Conservation (phyloP, 1,139 yeast species). For the Kodamaea derodonti region DNA sequence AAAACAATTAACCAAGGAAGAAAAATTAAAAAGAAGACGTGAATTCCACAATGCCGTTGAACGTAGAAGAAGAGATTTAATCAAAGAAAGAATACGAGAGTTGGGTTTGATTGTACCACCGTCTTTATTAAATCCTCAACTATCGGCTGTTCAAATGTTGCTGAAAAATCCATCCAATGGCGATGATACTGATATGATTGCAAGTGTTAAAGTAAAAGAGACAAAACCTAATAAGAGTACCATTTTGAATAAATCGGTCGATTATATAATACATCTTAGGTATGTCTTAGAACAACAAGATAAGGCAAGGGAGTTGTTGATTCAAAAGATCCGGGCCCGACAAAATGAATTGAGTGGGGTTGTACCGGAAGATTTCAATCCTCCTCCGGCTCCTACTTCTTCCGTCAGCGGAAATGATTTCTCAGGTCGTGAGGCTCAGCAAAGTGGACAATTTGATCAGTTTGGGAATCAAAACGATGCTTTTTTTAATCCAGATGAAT, state of each 20-base stretch:
- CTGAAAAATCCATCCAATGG: constrained; percentile 34
- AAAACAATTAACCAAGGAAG: constrained; percentile 61
- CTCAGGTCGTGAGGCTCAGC: constrained; percentile 1
- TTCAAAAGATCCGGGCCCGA: constrained; percentile 7
- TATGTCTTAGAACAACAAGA: constrained; percentile 40
- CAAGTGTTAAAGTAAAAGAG: constrained; percentile 51
- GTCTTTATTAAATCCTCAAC: constrained; percentile 51
- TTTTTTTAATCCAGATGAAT: constrained; percentile 16
- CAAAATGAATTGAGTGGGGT: constrained; percentile 5
- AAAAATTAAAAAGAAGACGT: constrained; percentile 62
- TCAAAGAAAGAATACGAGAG: constrained; percentile 72
- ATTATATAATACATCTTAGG: constrained; percentile 55
- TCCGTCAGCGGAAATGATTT: constrained; percentile 2
- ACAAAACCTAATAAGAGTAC: constrained; percentile 71
- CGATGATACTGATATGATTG: constrained; percentile 37
- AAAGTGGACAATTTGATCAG: constrained; percentile 1
- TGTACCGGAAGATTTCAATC: constrained; percentile 1
- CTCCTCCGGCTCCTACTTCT: constrained; percentile 10
- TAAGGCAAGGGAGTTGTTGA: constrained; percentile 15
- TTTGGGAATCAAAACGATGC: constrained; percentile 2
- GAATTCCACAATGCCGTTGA: constrained; percentile 83
- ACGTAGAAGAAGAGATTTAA: constrained; percentile 71
- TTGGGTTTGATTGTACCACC: constrained; percentile 72
- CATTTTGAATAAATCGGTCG: constrained; percentile 64
- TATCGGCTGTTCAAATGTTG: constrained; percentile 45